Evolutionary conservation across 352 stramenopile species (phyloP).

Genomic region (Phytophthora fragariaefolia): DNA sequence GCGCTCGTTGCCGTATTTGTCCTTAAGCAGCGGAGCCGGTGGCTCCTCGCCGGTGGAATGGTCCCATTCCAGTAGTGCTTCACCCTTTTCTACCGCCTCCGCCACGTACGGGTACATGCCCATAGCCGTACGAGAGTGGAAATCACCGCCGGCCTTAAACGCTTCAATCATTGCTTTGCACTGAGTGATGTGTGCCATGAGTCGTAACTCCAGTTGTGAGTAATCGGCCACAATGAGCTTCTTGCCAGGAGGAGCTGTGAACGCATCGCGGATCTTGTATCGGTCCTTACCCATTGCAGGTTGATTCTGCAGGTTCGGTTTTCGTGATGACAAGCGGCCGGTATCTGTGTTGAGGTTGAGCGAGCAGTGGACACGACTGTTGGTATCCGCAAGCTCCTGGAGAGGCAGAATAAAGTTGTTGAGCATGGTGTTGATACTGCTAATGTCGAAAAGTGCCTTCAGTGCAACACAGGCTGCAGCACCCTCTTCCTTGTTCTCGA

Average conservation of each 20-base stretch:
- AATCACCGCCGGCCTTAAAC: constrained; percentile 92
- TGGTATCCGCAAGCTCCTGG: constrained; percentile 92
- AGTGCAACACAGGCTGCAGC: constrained; percentile 95
- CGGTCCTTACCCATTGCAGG: constrained; percentile 86
- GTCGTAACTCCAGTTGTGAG: constrained; percentile 98
- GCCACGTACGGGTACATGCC: constrained; percentile 99
- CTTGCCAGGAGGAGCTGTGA: constrained; percentile 92
- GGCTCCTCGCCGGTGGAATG: constrained; percentile 87
- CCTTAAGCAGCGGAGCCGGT: constrained; percentile 97
- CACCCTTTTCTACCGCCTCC: constrained; percentile 94
- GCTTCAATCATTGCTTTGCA: constrained; percentile 99
- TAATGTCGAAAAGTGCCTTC: constrained; percentile 95
- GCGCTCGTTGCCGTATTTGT: constrained; percentile 97
- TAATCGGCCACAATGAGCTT: constrained; percentile 99
- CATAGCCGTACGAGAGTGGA: constrained; percentile 97
- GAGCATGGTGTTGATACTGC: constrained; percentile 99
- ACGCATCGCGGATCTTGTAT: constrained; percentile 93
- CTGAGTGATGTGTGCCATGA: constrained; percentile 98
- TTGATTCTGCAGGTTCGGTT: constrained; percentile 99
- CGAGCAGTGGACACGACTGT: constrained; percentile 97
- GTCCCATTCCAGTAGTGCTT: constrained; percentile 98
- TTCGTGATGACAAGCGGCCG: constrained; percentile 95
- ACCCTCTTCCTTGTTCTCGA: constrained; percentile 92
- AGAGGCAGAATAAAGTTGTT: constrained; percentile 96
- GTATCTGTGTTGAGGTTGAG: constrained; percentile 99